Evolutionary conservation across 345 rosid genomes (phyloP), one percentile per base, ranked within the genome.

Genomic region (Populus tremula): DNA sequence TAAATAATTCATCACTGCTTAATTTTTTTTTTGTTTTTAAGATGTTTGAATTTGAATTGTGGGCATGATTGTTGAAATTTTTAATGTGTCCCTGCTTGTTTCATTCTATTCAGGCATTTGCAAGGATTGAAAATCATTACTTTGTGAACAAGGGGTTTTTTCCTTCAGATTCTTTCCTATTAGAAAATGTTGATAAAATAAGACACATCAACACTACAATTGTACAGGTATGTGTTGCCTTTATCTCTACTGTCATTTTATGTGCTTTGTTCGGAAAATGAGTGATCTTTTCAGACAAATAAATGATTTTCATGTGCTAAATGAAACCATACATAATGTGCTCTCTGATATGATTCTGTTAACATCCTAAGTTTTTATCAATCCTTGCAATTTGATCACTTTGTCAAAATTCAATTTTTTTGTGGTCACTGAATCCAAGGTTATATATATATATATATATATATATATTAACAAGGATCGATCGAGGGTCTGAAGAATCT

Each of bases 51-150:
- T 49, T 38, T 61, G 53, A 16, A 18, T 36, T 65, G 0, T 14
- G 50, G 10, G 1, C 50, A 47, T 47, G 50, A 18, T 50, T 50
- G 54, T 13, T 45, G 49, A 45, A 12, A 12, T 45, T 45, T 45
- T 45, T 17, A 50, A 17, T 50, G 56, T 50, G 56, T 7, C 20
- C n/a, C n/a, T 61, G 25, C 9, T 29, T 64, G 63, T 50, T 69
- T 75, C 73, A 23, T 70, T 81, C 21, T 75, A 27, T 50, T 23
- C 89, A 96, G 99, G 99, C 98, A 61, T 93, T 96, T 91, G 99
- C 99, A 67, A 91, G 97, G 92, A 96, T 96, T 79, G 97, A 93
- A 87, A 96, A 93, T 71, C 98, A 93, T 80, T 95, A 92, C 82
- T 95, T 92, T 76, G 82, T 88, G 72, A 93, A 96, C 87, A 91